A percentile compares a stretch with the other conserved stretches of the same genome.
These are phyloP conservation scores for Solidago caesia DNA, from an alignment of 129 eudicot species.

Conservation along the genomic window DNA sequence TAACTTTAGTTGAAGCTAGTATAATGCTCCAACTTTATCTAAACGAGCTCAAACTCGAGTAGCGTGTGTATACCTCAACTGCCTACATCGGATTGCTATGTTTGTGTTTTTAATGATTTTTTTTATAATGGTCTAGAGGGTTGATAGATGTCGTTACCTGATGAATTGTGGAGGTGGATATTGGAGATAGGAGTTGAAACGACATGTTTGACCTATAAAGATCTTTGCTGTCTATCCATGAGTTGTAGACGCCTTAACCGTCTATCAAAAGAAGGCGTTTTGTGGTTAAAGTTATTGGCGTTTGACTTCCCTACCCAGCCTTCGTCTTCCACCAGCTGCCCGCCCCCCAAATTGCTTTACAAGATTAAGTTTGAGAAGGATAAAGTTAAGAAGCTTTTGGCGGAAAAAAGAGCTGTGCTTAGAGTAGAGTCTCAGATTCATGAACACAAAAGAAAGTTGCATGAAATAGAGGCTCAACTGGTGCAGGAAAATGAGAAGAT, in stretches of 20 bases:
- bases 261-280: slow-evolving; percentile 51
- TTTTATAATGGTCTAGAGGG: not conserved
- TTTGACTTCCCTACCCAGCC: slow-evolving; percentile 52
- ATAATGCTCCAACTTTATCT: too few species aligned
- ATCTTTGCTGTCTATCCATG: slow-evolving; percentile 68
- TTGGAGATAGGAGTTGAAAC: slow-evolving; percentile 52
- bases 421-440: slow-evolving; percentile 69
- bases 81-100: not conserved
- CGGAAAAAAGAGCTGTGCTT: slow-evolving; percentile 63
- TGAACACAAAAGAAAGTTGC: slow-evolving; percentile 55
- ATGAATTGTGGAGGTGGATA: slow-evolving; percentile 75
- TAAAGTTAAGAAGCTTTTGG: slow-evolving; percentile 52
- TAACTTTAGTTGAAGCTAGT: too few species aligned
- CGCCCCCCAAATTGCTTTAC: slow-evolving; percentile 28
- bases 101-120: not conserved
- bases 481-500: slow-evolving; percentile 49
- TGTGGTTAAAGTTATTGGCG: slow-evolving; percentile 63
- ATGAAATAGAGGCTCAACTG: slow-evolving; percentile 30
- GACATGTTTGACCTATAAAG: slow-evolving; percentile 46
- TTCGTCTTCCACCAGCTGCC: slow-evolving; percentile 27
- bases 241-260: slow-evolving; percentile 50
- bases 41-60: too few species aligned
- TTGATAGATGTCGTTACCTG: slow-evolving; percentile 54
- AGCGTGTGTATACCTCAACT: too few species aligned
- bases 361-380: slow-evolving; percentile 65